phyloP scores from a whole-genome alignment of 805 yeast species.

The Kurtzmaniella fragi region DNA sequence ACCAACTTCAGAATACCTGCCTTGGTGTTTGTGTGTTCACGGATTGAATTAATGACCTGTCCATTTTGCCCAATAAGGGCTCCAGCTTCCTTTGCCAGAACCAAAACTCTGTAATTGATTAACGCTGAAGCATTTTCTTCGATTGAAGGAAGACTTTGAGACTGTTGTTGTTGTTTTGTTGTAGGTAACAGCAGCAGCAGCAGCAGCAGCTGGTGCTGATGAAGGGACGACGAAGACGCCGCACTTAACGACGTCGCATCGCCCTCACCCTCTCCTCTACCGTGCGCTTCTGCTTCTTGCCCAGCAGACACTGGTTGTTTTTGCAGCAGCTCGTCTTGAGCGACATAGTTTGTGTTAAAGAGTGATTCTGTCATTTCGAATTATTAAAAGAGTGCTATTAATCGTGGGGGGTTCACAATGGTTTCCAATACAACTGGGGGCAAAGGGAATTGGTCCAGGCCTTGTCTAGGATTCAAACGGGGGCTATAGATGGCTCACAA shows the following conservation, averaged over 20 bases:
- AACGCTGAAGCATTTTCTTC: slow-evolving; percentile 25
- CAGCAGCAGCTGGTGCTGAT: slow-evolving; percentile 1
- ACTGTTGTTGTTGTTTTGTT: slow-evolving; percentile 1
- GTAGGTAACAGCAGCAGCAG: slow-evolving; percentile 3
- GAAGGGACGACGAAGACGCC: background rate
- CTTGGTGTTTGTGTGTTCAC: slow-evolving; percentile 71
- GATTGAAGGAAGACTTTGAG: slow-evolving; percentile 22
- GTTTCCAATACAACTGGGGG: too few relatives aligned
- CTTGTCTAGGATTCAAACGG: too few relatives aligned
- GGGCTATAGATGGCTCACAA: too few relatives aligned
- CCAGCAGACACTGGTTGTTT: background rate
- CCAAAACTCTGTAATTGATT: slow-evolving; percentile 50
- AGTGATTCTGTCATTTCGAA: slow-evolving; percentile 25
- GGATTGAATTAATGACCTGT: slow-evolving; percentile 64
- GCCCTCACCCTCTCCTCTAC: background rate
- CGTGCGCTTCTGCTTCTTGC: background rate
- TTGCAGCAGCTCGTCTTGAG: slow-evolving; percentile 7
- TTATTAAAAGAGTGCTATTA: background rate
- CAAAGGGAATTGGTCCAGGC: too few relatives aligned
- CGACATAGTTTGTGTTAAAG: slow-evolving; percentile 28
- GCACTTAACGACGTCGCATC: background rate
- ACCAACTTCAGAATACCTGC: slow-evolving; percentile 83
- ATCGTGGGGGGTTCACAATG: too few relatives aligned
- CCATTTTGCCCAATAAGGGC: slow-evolving; percentile 87
- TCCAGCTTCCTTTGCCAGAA: slow-evolving; percentile 84